These are phyloP conservation scores for Saturnispora dispora DNA, from an alignment of 805 yeast genomes.

Conservation along the genomic window DNA sequence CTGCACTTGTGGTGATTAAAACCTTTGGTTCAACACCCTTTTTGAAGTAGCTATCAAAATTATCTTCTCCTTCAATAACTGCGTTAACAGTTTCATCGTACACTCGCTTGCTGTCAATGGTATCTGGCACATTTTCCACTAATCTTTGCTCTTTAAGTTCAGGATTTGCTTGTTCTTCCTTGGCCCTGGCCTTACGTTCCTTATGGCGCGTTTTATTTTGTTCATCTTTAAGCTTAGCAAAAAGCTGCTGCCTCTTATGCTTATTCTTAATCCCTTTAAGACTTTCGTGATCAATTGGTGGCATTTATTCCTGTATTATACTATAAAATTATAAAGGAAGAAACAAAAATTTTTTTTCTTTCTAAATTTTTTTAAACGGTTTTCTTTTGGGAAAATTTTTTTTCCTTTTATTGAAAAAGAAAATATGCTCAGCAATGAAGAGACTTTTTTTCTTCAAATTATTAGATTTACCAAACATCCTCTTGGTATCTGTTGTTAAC, in stretches of 20 bases:
- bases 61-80: constrained; percentile 55
- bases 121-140: constrained; percentile 65
- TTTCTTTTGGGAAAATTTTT: neutral
- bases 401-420: neutral
- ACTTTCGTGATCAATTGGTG: constrained; percentile 30
- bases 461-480: constrained; percentile 74
- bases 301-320: constrained; percentile 12
- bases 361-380: neutral
- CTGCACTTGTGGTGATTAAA: constrained; percentile 77
- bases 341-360: neutral
- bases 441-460: neutral
- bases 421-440: constrained; percentile 1
- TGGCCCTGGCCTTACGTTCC: constrained; percentile 73
- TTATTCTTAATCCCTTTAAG: constrained; percentile 57
- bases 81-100: constrained; percentile 71
- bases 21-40: constrained; percentile 66
- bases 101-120: constrained; percentile 76
- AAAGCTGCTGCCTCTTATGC: constrained; percentile 68
- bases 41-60: constrained; percentile 49
- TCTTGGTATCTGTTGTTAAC: constrained; percentile 83
- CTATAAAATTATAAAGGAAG: neutral
- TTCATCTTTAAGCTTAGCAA: constrained; percentile 64
- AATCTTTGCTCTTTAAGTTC: constrained; percentile 74
- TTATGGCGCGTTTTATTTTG: constrained; percentile 70
- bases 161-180: constrained; percentile 78